Evolutionary conservation across 805 yeast species (phyloP).

Genomic region (Wilhelminamyces savonicus): DNA sequence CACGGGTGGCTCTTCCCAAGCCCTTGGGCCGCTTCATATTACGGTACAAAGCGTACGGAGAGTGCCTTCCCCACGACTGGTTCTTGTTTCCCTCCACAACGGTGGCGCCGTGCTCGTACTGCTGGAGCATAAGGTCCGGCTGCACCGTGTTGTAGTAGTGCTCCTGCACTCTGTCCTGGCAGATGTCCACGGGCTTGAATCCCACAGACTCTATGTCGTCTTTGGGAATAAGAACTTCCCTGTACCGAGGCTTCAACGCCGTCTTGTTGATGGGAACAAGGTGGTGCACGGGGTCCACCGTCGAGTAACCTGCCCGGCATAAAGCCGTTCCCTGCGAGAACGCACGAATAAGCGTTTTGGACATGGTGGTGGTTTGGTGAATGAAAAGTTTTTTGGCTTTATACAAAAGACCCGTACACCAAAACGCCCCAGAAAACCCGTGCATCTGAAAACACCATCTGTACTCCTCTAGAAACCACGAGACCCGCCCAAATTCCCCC

Average conservation of each 20-base stretch:
- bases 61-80: constrained; percentile 79
- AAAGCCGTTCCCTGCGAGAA: constrained; percentile 46
- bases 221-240: constrained; percentile 58
- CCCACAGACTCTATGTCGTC: constrained; percentile 76
- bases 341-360: constrained; percentile 21
- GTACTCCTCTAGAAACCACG: no score
- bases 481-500: no score
- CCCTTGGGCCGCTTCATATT: constrained; percentile 73
- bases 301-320: constrained; percentile 44
- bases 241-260: constrained; percentile 67
- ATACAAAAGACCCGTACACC: constrained; percentile 5
- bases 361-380: constrained; percentile 8
- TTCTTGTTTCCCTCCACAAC: constrained; percentile 58
- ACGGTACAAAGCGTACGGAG: constrained; percentile 88
- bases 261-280: constrained; percentile 69
- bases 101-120: constrained; percentile 61
- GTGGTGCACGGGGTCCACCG: constrained; percentile 91
- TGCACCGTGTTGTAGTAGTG: constrained; percentile 70
- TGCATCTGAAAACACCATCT: constrained; percentile 1
- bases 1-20: constrained; percentile 64
- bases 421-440: background rate
- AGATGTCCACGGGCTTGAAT: constrained; percentile 67
- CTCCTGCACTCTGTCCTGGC: constrained; percentile 73
- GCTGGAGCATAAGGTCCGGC: constrained; percentile 72
- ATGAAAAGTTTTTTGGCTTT: constrained; percentile 2